Evolutionary conservation across 331 rosid species (phyloP), one percentile per base, ranked within the genome.

Genomic region (Acacia pycnantha): DNA sequence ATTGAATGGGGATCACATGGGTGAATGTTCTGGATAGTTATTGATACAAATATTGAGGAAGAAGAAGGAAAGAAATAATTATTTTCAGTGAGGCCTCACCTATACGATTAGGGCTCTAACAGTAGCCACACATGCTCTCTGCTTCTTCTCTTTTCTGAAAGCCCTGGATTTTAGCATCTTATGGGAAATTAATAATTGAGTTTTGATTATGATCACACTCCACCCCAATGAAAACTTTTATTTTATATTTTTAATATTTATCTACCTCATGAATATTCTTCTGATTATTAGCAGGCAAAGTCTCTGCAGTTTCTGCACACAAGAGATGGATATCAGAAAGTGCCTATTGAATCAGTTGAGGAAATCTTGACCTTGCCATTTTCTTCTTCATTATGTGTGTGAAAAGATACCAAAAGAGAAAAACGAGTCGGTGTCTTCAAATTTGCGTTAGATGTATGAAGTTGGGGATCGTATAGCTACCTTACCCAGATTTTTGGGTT

Each of bases 181-280:
- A 22, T 7, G 76, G 76, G 26, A 72, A 47, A 72, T 72, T 46
- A 47, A 72, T 72, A 72, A 72, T 72, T 15, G 59, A 16, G 24
- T 15, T 15, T 14, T 46, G 24, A 26, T 47, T 27, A 72, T 46
- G 24, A 47, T 26, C 61, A 16, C 15, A 72, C 53, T 47, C 76
- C 40, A 24, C 41, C 27, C 18, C 58, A 14, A 47, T 2, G 76
- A 11, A 47, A 18, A 47, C 13, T 54, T 8, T 54, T 19, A 21
- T 53, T 54, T 4, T 19, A 43, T 8, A 43, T 41, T 70, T 26
- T 46, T 15, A 27, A 16, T 11, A 11, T 72, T 47, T 47, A 50
- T 44, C 56, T 5, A 13, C 41, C 15, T 47, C 15, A 26, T 72
- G 59, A 46, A 47, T 72, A 46, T 47, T 26, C 76, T 72, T 27